Evolutionary conservation across 345 rosid genomes (phyloP).

Genomic region (Aquilaria malaccensis): DNA sequence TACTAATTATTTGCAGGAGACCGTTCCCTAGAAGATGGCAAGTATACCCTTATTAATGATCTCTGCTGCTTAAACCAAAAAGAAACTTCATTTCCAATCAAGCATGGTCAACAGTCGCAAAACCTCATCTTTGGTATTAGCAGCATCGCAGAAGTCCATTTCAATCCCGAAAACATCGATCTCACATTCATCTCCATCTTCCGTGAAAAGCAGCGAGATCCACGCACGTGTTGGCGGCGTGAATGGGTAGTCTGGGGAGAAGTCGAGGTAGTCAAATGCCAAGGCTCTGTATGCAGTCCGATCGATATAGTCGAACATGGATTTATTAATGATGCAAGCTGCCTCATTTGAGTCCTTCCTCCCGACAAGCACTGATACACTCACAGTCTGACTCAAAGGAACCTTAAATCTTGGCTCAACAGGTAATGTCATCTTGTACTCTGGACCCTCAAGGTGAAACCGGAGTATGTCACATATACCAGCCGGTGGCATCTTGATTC

Average conservation of each 20-base stretch:
- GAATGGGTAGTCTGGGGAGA: conserved; percentile 79
- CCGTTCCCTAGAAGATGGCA: background rate
- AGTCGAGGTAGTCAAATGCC: conserved; percentile 76
- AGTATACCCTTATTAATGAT: background rate
- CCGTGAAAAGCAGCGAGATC: conserved; percentile 78
- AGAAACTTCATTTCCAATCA: conserved; percentile 70
- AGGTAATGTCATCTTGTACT: conserved; percentile 71
- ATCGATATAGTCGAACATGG: conserved; percentile 71
- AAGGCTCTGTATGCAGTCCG: conserved; percentile 55
- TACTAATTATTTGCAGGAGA: conserved; percentile 9
- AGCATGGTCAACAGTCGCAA: conserved; percentile 92
- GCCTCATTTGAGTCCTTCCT: conserved; percentile 64
- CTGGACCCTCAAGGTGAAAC: conserved; percentile 39
- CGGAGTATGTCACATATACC: conserved; percentile 43
- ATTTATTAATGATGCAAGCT: conserved; percentile 60
- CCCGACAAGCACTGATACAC: conserved; percentile 66
- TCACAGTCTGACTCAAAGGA: conserved; percentile 45
- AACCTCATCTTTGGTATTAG: conserved; percentile 77
- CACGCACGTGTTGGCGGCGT: conserved; percentile 71
- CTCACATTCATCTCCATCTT: conserved; percentile 46
- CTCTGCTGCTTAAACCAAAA: background rate
- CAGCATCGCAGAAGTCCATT: conserved; percentile 79
- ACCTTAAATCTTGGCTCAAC: conserved; percentile 64
- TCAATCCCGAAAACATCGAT: conserved; percentile 79
- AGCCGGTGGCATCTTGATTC: conserved; percentile 44